These are phyloP conservation scores for Fusarium papillatum DNA, from an alignment of 2,329 filamentous ascomycete genomes.

Conservation along the genomic window DNA sequence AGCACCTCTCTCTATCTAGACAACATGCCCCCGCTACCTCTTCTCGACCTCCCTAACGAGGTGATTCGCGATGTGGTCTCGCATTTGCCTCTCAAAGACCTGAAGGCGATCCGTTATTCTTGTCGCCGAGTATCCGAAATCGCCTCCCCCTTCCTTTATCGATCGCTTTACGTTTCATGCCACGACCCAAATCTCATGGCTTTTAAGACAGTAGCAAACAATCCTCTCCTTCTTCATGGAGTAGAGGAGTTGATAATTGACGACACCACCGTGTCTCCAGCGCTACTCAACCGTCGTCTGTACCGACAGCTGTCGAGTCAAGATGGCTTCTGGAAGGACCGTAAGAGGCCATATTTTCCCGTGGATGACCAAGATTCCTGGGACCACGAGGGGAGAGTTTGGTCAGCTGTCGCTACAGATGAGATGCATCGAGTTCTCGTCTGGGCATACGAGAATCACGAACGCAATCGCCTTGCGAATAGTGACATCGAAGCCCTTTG, in stretches of 20 bases:
- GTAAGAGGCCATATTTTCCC: background rate
- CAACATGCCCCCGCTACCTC: too few species aligned
- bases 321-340: too few species aligned
- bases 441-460: background rate
- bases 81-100: too few species aligned
- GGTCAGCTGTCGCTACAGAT: background rate
- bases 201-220: background rate
- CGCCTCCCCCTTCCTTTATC: background rate
- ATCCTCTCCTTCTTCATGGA: background rate
- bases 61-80: too few species aligned
- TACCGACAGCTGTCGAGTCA: too few species aligned
- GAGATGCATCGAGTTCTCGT: background rate
- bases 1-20: too few species aligned
- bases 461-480: background rate
- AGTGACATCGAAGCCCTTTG: background rate
- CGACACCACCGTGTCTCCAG: slow-evolving; percentile 15
- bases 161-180: background rate
- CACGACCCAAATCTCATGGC: background rate
- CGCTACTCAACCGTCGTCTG: background rate
- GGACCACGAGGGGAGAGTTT: background rate
- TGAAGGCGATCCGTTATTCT: too few species aligned
- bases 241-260: slow-evolving; percentile 21
- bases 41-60: too few species aligned
- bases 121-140: too few species aligned
- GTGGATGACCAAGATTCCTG: background rate